phyloP scores from a whole-genome alignment of 176 grass and related monocot genomes.

The Alopecurus myosuroides region DNA sequence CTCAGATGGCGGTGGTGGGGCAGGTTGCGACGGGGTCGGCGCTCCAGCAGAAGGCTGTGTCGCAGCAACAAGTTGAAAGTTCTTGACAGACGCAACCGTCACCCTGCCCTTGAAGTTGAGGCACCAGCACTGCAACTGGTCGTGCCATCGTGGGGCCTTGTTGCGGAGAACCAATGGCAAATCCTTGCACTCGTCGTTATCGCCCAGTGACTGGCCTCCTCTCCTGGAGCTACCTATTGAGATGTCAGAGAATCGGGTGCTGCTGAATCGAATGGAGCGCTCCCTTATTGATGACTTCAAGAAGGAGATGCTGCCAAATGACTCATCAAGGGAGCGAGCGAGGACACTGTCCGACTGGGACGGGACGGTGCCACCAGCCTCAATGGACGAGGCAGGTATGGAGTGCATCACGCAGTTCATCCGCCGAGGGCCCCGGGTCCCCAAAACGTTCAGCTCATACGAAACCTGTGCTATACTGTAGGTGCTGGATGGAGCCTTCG shows the following conservation, averaged over 20 bases:
- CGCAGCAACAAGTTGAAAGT: constrained; percentile 75
- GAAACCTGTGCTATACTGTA: constrained; percentile 78
- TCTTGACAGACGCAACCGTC: constrained; percentile 82
- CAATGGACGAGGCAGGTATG: constrained; percentile 64
- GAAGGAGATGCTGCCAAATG: constrained; percentile 71
- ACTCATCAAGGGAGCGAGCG: constrained; percentile 50
- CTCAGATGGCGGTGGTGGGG: constrained; percentile 26
- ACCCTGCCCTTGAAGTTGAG: constrained; percentile 85
- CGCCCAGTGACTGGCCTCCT: constrained; percentile 22
- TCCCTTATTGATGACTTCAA: constrained; percentile 50
- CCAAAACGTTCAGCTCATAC: constrained; percentile 88
- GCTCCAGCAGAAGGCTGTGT: constrained; percentile 38
- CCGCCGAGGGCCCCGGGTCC: constrained; percentile 74
- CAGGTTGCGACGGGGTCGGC: constrained; percentile 14
- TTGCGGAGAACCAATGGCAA: constrained; percentile 69
- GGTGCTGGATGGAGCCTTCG: constrained; percentile 48
- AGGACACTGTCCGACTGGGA: constrained; percentile 39
- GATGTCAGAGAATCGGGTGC: constrained; percentile 57
- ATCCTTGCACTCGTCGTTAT: constrained; percentile 47
- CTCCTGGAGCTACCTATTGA: constrained; percentile 30
- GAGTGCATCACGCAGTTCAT: constrained; percentile 93
- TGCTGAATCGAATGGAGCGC: constrained; percentile 55
- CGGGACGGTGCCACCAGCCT: constrained; percentile 63
- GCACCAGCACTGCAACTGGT: constrained; percentile 91
- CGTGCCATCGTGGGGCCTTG: constrained; percentile 86